Conservation (phyloP, 495 filamentous ascomycete species). For the Haplographium delicatum region DNA sequence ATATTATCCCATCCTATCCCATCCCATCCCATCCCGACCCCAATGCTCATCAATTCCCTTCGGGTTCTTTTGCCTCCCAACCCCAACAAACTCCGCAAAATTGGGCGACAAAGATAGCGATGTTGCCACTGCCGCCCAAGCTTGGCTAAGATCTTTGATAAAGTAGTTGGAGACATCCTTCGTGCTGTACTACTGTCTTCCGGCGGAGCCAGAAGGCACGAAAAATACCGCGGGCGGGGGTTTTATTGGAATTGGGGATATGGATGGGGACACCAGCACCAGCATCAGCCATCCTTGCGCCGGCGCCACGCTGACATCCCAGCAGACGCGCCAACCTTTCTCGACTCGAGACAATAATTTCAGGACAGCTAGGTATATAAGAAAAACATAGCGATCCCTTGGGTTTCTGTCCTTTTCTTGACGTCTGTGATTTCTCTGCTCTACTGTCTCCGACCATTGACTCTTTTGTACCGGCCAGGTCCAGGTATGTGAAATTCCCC, state of each 20-base stretch:
- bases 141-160: background rate
- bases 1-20: background rate
- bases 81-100: constrained; percentile 9
- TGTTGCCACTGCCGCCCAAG: background rate
- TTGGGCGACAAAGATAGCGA: constrained; percentile 18
- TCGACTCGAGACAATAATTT: constrained; percentile 18
- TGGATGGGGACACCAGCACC: background rate
- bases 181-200: background rate
- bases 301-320: background rate
- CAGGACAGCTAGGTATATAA: background rate
- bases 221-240: background rate
- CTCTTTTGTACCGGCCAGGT: background rate
- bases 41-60: too few relatives aligned
- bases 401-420: background rate
- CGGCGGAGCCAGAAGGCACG: background rate
- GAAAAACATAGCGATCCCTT: background rate
- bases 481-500: background rate
- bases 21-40: too few relatives aligned
- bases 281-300: background rate
- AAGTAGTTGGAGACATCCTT: background rate
- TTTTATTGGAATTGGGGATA: background rate
- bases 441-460: background rate
- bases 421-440: background rate
- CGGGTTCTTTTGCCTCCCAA: background rate
- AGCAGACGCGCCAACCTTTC: background rate